Conservation (phyloP, 768 basidiomycete genomes). For the Mycena galopus region DNA sequence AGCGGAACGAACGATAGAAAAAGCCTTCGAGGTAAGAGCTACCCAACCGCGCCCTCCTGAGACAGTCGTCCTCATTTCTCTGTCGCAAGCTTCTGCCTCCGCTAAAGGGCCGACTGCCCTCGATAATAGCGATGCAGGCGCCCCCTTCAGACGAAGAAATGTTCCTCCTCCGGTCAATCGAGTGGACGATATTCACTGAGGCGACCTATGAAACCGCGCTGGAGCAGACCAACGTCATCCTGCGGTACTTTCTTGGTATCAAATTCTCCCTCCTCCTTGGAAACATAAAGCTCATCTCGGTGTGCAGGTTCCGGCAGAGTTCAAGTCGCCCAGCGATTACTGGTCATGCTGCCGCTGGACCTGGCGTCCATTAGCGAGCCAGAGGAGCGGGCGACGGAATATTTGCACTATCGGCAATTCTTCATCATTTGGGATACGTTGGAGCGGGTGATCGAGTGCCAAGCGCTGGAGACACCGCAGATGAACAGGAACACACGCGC, state of each 20-base stretch:
- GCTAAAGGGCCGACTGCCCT: slow-evolving; percentile 70
- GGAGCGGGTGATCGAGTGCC: slow-evolving; percentile 70
- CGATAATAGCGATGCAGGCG: slow-evolving; percentile 68
- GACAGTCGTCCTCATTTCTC: slow-evolving; percentile 16
- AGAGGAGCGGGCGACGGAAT: slow-evolving; percentile 80
- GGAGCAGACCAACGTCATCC: slow-evolving; percentile 88
- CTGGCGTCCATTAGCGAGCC: slow-evolving; percentile 73
- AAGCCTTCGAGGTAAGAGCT: slow-evolving; percentile 73
- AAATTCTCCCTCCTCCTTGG: neutral
- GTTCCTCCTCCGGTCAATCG: slow-evolving; percentile 86
- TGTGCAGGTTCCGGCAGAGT: slow-evolving; percentile 78
- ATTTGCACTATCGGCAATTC: slow-evolving; percentile 84
- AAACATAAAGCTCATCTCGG: neutral
- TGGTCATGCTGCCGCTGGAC: slow-evolving; percentile 73
- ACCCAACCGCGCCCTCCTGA: neutral
- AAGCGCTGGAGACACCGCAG: slow-evolving; percentile 67
- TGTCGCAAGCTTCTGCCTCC: slow-evolving; percentile 63
- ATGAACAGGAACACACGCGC: slow-evolving; percentile 70
- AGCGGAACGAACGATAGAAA: slow-evolving; percentile 83
- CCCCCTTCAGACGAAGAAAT: slow-evolving; percentile 69
- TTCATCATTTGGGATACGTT: slow-evolving; percentile 81
- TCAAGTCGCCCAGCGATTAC: slow-evolving; percentile 70
- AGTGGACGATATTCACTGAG: slow-evolving; percentile 90
- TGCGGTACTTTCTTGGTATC: slow-evolving; percentile 90
- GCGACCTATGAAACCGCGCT: slow-evolving; percentile 84